A percentile compares a stretch with the other conserved stretches of the same genome.
Conservation (phyloP, 2,329 filamentous ascomycete species). For the Phyllosticta citriasiana region DNA sequence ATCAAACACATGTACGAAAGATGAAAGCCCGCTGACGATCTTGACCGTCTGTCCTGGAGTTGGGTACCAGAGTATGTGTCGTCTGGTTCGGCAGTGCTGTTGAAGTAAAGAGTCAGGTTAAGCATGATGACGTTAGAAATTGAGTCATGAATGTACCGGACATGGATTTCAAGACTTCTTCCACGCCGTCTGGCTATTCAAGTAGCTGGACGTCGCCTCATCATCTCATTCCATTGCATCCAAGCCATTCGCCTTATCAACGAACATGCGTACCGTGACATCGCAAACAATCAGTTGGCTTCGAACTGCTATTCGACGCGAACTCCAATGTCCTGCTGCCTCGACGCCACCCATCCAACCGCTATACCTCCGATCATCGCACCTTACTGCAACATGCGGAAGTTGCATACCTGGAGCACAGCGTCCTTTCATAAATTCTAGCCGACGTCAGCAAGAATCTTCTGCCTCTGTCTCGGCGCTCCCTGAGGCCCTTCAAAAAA, state of each 20-base stretch:
- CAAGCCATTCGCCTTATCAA: background rate
- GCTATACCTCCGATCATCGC: background rate
- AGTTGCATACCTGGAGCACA: background rate
- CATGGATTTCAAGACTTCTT: background rate
- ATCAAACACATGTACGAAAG: no score
- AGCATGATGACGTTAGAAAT: background rate
- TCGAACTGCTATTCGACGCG: conserved; percentile 16
- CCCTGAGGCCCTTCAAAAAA: background rate
- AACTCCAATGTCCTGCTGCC: conserved; percentile 3
- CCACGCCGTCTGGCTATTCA: background rate
- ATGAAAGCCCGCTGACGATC: no score
- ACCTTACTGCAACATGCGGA: background rate
- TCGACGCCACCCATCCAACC: background rate
- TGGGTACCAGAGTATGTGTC: no score
- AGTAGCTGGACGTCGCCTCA: background rate
- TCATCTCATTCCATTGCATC: background rate
- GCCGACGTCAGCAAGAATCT: background rate
- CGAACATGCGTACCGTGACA: conserved; percentile 12
- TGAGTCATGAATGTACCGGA: background rate
- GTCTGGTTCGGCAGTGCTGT: background rate
- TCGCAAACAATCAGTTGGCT: conserved; percentile 18
- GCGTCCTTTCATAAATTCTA: background rate
- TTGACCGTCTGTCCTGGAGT: no score
- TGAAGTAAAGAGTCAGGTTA: background rate
- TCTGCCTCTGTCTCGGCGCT: background rate